These are phyloP conservation scores for Berkeleyomyces basicola DNA, from an alignment of 2,329 filamentous ascomycete genomes.

Conservation along the genomic window DNA sequence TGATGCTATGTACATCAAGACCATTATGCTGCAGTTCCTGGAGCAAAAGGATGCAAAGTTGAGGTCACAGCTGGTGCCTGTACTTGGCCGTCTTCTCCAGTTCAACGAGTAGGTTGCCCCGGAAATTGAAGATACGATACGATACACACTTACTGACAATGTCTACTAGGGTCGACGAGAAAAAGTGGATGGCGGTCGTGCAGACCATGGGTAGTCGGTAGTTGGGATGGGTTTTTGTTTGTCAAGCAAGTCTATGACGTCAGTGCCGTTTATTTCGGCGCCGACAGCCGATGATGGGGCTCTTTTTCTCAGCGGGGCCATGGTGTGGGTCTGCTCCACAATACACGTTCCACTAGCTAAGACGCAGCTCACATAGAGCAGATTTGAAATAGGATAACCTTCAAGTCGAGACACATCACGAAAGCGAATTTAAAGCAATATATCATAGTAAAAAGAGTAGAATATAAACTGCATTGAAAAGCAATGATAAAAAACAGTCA, in stretches of 20 bases:
- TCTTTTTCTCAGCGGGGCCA: background rate
- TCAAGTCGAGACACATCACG: background rate
- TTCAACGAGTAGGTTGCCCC: conserved; percentile 50
- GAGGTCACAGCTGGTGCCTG: conserved; percentile 59
- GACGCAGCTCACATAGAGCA: background rate
- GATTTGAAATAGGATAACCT: background rate
- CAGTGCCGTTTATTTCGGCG: background rate
- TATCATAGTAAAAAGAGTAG: background rate
- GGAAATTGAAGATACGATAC: no score
- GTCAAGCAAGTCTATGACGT: background rate
- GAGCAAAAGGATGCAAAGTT: conserved; percentile 66
- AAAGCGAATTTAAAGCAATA: background rate
- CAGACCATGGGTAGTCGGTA: conserved; percentile 16
- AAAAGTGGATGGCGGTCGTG: conserved; percentile 18
- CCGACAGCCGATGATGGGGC: background rate
- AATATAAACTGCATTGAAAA: background rate
- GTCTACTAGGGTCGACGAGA: conserved; percentile 16
- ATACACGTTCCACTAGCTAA: conserved; percentile 1
- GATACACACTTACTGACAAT: conserved; percentile 14
- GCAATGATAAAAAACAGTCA: background rate
- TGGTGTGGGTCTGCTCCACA: conserved; percentile 5
- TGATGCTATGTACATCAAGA: conserved; percentile 57
- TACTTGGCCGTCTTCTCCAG: conserved; percentile 56
- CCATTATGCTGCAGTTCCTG: conserved; percentile 64
- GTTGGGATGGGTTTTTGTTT: background rate